These are phyloP conservation scores for Luffa aegyptiaca DNA, from an alignment of 306 rosid genomes.

Conservation along the genomic window DNA sequence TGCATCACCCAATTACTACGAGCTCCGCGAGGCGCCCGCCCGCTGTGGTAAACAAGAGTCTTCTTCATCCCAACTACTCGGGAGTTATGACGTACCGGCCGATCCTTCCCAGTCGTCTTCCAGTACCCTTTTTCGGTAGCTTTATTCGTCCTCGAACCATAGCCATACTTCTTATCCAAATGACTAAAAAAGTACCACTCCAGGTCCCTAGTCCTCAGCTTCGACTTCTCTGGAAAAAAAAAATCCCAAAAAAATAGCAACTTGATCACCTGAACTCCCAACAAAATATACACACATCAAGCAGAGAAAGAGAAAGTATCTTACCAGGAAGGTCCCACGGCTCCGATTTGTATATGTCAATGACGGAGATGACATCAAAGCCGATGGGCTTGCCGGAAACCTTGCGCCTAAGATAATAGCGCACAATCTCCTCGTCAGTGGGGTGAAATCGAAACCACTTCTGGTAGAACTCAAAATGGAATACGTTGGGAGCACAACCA, in stretches of 20 bases:
- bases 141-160: slow-evolving; percentile 69
- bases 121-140: slow-evolving; percentile 84
- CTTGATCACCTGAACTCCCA: too few species aligned
- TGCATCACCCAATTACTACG: slow-evolving; percentile 98
- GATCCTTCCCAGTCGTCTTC: slow-evolving; percentile 97
- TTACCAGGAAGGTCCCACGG: too few species aligned
- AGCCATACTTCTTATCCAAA: slow-evolving; percentile 74
- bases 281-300: too few species aligned
- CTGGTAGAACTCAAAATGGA: too few species aligned
- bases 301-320: too few species aligned
- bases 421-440: too few species aligned
- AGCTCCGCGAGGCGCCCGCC: slow-evolving; percentile 68
- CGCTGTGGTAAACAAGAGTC: slow-evolving; percentile 77
- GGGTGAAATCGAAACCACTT: too few species aligned
- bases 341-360: too few species aligned
- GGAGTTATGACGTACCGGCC: slow-evolving; percentile 24
- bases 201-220: slow-evolving; percentile 64
- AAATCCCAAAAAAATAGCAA: background rate
- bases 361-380: too few species aligned
- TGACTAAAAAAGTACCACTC: slow-evolving; percentile 90
- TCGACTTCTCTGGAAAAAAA: slow-evolving; percentile 38
- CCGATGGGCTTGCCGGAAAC: too few species aligned
- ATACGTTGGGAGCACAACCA: too few species aligned
- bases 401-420: too few species aligned
- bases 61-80: slow-evolving; percentile 77